phyloP scores from a whole-genome alignment of 306 rosid species.

The Phaseolus lunatus region DNA sequence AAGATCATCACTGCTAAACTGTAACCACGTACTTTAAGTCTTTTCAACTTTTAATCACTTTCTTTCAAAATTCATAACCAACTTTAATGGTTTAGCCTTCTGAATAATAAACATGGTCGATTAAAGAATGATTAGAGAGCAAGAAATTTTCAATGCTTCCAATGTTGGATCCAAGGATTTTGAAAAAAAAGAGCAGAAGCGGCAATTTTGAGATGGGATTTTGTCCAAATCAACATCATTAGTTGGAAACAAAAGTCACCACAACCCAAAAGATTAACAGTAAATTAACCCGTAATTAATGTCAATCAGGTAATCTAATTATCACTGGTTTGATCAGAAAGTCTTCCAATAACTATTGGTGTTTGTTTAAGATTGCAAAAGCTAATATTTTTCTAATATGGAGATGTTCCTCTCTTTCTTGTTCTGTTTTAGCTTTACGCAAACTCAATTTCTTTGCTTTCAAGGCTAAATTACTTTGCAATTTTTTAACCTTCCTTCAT shows the following conservation, averaged over 20 bases:
- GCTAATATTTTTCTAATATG: not conserved
- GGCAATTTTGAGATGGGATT: constrained; percentile 29
- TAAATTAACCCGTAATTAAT: constrained; percentile 26
- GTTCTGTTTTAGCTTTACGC: not conserved
- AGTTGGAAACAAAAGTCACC: constrained; percentile 39
- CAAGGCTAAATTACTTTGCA: not conserved
- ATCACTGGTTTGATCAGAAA: constrained; percentile 23
- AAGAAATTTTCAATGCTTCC: constrained; percentile 12
- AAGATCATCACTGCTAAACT: constrained; percentile 23
- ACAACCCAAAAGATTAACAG: not conserved
- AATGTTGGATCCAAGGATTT: constrained; percentile 37
- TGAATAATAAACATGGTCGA: constrained; percentile 25
- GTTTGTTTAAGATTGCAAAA: not conserved
- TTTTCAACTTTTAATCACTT: constrained; percentile 31
- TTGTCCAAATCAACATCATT: constrained; percentile 24
- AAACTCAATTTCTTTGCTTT: constrained; percentile 6
- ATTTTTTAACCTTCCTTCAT: not conserved
- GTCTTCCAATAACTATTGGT: constrained; percentile 27
- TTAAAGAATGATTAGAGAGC: constrained; percentile 27
- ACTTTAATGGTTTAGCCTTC: constrained; percentile 20
- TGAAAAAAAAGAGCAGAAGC: not conserved
- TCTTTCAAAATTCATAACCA: constrained; percentile 16
- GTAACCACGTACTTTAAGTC: constrained; percentile 1
- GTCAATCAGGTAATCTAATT: constrained; percentile 29
- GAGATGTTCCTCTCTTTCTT: constrained; percentile 9